Evolutionary conservation across 805 yeast genomes (phyloP).

Genomic region (Gaillardinia entomophila): DNA sequence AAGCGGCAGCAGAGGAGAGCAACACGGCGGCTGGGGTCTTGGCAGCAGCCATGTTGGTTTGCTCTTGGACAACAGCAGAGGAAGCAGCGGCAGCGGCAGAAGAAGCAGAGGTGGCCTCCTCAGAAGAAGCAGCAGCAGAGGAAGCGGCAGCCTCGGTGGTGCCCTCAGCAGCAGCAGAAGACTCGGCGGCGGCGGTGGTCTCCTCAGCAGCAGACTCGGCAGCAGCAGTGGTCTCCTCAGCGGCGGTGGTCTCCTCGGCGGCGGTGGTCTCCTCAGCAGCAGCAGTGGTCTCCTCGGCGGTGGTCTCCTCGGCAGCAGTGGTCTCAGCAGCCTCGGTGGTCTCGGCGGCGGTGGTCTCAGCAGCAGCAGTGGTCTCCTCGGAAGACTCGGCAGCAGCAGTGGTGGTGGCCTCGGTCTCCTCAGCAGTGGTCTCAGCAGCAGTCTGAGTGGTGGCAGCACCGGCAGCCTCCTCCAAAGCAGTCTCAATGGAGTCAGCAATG

Average conservation of each 20-base stretch:
- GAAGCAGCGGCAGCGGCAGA: constrained; percentile 3
- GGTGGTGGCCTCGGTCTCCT: constrained; percentile 2
- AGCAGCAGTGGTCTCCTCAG: constrained; percentile 2
- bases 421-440: constrained; percentile 3
- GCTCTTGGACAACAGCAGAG: not conserved
- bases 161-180: constrained; percentile 2
- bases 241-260: constrained; percentile 2
- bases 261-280: constrained; percentile 4
- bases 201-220: constrained; percentile 3
- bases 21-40: not conserved
- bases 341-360: constrained; percentile 2
- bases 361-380: constrained; percentile 2
- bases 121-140: constrained; percentile 1
- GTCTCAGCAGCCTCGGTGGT: constrained; percentile 2
- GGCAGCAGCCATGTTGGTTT: not conserved
- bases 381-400: constrained; percentile 1
- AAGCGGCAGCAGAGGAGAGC: not conserved
- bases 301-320: not conserved
- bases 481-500: constrained; percentile 17
- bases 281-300: constrained; percentile 1
- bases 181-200: constrained; percentile 1
- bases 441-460: constrained; percentile 11
- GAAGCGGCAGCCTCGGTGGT: constrained; percentile 3
- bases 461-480: constrained; percentile 20
- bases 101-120: not conserved